Conservation (phyloP, 2,329 filamentous ascomycete genomes). For the Ophiostoma himal-ulmi region DNA sequence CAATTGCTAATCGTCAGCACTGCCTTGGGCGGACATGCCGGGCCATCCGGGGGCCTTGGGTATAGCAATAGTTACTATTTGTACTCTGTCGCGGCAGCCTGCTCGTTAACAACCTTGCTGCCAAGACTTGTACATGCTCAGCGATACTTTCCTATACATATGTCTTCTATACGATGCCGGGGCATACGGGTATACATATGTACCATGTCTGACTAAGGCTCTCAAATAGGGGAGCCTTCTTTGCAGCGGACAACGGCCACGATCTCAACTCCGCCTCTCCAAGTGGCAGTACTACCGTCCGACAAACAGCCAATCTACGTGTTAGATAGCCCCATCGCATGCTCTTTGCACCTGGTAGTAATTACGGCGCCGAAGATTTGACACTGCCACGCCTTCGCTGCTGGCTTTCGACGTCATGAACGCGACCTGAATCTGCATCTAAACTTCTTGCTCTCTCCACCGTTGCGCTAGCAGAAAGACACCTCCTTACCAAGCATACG, state of each 20-base stretch:
- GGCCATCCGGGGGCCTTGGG: neutral
- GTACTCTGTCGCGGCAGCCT: neutral
- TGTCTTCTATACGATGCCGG: neutral
- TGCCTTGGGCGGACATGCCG: neutral
- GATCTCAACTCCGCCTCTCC: neutral
- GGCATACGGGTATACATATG: neutral
- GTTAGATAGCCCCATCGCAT: neutral
- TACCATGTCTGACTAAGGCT: neutral
- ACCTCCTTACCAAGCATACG: neutral
- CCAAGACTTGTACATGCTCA: neutral
- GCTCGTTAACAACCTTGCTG: neutral
- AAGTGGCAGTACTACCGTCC: neutral
- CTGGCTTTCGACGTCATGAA: neutral
- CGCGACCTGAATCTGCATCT: neutral
- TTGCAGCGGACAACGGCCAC: neutral
- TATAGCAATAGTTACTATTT: neutral
- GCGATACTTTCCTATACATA: neutral
- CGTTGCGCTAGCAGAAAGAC: neutral
- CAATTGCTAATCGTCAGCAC: slow-evolving; percentile 2
- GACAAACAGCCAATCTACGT: neutral
- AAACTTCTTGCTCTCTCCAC: neutral
- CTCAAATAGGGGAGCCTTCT: neutral
- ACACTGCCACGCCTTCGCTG: neutral
- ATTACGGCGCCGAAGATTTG: neutral
- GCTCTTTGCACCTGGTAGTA: neutral